A percentile compares a stretch with the other conserved stretches of the same genome.
These are phyloP conservation scores for Fusarium luffae DNA, from an alignment of 2,329 filamentous ascomycete genomes.

Conservation along the genomic window DNA sequence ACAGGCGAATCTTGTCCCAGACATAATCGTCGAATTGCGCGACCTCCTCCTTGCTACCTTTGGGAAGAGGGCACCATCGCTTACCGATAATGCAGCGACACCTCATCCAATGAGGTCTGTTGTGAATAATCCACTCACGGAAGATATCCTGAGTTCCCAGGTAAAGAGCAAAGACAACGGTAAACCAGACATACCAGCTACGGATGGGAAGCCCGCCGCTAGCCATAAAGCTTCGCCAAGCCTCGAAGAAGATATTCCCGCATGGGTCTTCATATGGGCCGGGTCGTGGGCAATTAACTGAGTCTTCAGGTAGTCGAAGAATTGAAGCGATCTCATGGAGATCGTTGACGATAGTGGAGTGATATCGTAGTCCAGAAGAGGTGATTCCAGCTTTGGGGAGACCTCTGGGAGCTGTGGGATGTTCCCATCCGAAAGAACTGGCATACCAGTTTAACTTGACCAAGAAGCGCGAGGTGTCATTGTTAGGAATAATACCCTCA, in stretches of 20 bases:
- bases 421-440: constrained; percentile 44
- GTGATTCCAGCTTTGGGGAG: constrained; percentile 41
- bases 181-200: constrained; percentile 34
- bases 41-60: constrained; percentile 44
- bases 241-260: constrained; percentile 45
- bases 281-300: constrained; percentile 33
- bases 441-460: constrained; percentile 44
- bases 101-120: constrained; percentile 44
- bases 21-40: constrained; percentile 42
- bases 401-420: constrained; percentile 40
- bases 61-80: constrained; percentile 41
- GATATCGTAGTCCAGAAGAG: constrained; percentile 26
- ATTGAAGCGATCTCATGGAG: constrained; percentile 39
- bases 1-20: constrained; percentile 44
- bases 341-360: constrained; percentile 32
- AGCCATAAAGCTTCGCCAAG: constrained; percentile 39
- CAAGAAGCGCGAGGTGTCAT: constrained; percentile 42
- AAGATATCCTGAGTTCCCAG: constrained; percentile 25
- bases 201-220: constrained; percentile 24
- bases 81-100: constrained; percentile 44
- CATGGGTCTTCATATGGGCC: constrained; percentile 35
- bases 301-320: constrained; percentile 39
- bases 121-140: constrained; percentile 43
- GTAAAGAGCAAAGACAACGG: constrained; percentile 25
- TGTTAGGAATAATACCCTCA: constrained; percentile 43